phyloP scores from a whole-genome alignment of 352 stramenopile species.

The Ophiocytium majus region DNA sequence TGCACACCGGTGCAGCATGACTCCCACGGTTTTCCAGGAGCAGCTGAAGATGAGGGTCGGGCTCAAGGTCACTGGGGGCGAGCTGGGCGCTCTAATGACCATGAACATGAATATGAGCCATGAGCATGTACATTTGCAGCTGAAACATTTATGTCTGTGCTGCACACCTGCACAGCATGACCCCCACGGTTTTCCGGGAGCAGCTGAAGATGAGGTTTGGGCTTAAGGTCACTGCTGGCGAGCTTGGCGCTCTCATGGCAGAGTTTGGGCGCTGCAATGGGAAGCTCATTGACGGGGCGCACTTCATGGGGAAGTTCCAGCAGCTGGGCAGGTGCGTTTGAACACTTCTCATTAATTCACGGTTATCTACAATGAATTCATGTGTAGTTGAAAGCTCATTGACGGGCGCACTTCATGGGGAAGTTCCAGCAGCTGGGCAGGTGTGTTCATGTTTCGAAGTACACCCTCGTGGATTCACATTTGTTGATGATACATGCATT shows the following conservation, averaged over 20 bases:
- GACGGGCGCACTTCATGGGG: slow-evolving; percentile 2
- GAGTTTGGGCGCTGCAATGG: neutral
- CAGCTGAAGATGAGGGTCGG: slow-evolving; percentile 34
- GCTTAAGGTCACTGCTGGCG: slow-evolving; percentile 23
- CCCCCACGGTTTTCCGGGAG: slow-evolving; percentile 36
- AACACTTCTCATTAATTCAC: neutral
- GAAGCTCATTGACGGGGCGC: neutral
- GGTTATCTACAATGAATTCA: too few relatives aligned
- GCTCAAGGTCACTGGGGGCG: slow-evolving; percentile 22
- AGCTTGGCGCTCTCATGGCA: slow-evolving; percentile 36
- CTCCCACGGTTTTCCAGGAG: slow-evolving; percentile 37
- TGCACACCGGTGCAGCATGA: too few relatives aligned
- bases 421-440: neutral
- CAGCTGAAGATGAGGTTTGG: slow-evolving; percentile 35
- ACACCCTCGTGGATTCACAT: neutral
- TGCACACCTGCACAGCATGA: too few relatives aligned
- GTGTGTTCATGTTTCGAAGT: neutral
- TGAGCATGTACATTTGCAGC: too few relatives aligned
- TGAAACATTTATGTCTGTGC: too few relatives aligned
- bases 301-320: neutral
- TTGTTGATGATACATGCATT: too few relatives aligned
- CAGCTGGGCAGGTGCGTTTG: neutral
- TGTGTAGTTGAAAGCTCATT: neutral
- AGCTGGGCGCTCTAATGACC: slow-evolving; percentile 41
- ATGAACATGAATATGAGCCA: too few relatives aligned